These are phyloP conservation scores for Chaetoceros muelleri DNA, from an alignment of 108 stramenopile genomes.

Conservation along the genomic window DNA sequence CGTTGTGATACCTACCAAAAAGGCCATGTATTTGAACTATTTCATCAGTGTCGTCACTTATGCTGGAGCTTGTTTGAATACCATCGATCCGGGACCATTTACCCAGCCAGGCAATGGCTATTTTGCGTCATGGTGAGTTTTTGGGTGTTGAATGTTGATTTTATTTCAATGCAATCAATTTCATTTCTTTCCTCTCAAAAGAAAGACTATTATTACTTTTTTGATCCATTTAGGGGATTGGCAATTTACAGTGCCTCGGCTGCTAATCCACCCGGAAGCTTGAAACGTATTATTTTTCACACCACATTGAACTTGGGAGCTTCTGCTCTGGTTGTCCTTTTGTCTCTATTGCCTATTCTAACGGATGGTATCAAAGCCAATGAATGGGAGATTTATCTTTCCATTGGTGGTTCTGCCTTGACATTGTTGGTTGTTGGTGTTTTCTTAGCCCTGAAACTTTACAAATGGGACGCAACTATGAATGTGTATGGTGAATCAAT, in stretches of 20 bases:
- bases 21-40: background rate
- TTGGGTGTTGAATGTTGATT: too few relatives aligned
- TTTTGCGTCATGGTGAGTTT: conserved; percentile 44
- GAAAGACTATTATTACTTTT: too few relatives aligned
- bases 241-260: background rate
- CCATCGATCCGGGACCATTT: background rate
- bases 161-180: too few relatives aligned
- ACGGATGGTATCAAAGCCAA: background rate
- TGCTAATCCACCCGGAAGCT: background rate
- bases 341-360: background rate
- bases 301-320: background rate
- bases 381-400: conserved; percentile 17
- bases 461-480: background rate
- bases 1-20: background rate
- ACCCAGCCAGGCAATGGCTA: conserved; percentile 39
- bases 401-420: conserved; percentile 16
- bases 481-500: background rate
- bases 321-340: background rate
- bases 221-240: too few relatives aligned
- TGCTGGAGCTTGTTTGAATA: background rate
- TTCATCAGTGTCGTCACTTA: background rate
- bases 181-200: too few relatives aligned
- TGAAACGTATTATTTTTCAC: background rate
- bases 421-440: conserved; percentile 10
- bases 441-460: conserved; percentile 4